phyloP scores from a whole-genome alignment of 192 early-diverging fungal species.

The Backusella liffmaniae region DNA sequence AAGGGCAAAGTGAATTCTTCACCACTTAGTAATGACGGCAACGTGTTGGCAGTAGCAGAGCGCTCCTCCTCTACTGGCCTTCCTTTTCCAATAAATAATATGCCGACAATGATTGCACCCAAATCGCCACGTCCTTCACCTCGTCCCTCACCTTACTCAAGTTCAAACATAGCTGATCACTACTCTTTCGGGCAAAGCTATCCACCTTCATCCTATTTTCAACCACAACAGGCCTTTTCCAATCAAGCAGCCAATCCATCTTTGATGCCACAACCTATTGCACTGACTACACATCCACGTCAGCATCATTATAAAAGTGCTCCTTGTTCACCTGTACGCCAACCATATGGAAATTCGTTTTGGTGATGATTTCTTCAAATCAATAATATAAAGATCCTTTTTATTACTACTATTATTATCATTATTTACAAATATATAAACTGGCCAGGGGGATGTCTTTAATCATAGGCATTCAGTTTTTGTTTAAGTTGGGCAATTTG shows the following conservation, averaged over 20 bases:
- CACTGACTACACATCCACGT: not conserved
- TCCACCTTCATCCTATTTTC: not conserved
- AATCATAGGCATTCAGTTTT: conserved; percentile 19
- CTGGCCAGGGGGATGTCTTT: not conserved
- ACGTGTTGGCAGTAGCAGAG: not conserved
- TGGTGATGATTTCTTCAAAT: not conserved
- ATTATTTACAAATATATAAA: not conserved
- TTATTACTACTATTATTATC: not conserved
- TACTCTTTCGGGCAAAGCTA: not conserved
- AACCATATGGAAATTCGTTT: no score
- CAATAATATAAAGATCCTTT: not conserved
- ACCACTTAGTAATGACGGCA: not conserved
- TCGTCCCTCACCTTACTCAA: not conserved
- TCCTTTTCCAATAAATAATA: not conserved
- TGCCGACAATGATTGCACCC: not conserved
- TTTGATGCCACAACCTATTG: not conserved
- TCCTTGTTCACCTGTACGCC: not conserved
- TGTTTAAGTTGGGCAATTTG: conserved; percentile 28
- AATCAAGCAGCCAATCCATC: not conserved
- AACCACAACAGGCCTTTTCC: not conserved
- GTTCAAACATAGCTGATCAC: not conserved
- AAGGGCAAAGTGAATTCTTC: not conserved
- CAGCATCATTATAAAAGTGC: not conserved
- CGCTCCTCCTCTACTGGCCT: not conserved
- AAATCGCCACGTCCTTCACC: not conserved